Evolutionary conservation across 306 rosid species (phyloP).

Genomic region (Casuarina glauca): DNA sequence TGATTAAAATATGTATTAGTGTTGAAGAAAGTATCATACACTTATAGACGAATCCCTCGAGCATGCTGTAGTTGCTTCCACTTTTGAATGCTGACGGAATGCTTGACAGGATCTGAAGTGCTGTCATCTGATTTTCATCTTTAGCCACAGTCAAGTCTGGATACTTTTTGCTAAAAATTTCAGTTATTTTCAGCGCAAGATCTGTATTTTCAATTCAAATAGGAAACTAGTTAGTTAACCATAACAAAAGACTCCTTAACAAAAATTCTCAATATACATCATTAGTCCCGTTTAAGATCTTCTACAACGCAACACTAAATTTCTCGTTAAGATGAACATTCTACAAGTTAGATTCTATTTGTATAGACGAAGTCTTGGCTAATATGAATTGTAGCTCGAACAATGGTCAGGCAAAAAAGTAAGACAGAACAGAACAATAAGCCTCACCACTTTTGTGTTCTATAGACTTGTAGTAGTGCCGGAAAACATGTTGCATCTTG

Average conservation of each 20-base stretch:
- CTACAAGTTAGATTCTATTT: too few relatives aligned
- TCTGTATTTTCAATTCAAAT: conserved; percentile 7
- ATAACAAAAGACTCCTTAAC: neutral
- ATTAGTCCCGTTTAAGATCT: too few relatives aligned
- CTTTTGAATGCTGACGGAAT: conserved; percentile 25
- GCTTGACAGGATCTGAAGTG: conserved; percentile 22
- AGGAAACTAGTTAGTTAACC: neutral
- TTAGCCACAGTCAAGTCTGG: too few relatives aligned
- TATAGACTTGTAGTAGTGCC: too few relatives aligned
- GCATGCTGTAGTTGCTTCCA: neutral
- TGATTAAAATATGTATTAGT: neutral
- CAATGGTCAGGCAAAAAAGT: too few relatives aligned
- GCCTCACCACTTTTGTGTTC: too few relatives aligned
- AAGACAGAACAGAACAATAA: too few relatives aligned
- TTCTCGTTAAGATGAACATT: too few relatives aligned
- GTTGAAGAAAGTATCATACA: conserved; percentile 3
- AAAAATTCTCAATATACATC: neutral
- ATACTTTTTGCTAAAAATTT: neutral
- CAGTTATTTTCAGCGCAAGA: conserved; percentile 19
- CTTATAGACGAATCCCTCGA: conserved; percentile 5
- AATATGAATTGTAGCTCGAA: too few relatives aligned
- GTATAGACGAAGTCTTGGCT: too few relatives aligned
- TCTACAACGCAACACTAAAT: too few relatives aligned
- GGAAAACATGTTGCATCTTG: too few relatives aligned
- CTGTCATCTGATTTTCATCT: neutral